phyloP scores from a whole-genome alignment of 768 basidiomycete species.

The Botryobasidium botryosum region DNA sequence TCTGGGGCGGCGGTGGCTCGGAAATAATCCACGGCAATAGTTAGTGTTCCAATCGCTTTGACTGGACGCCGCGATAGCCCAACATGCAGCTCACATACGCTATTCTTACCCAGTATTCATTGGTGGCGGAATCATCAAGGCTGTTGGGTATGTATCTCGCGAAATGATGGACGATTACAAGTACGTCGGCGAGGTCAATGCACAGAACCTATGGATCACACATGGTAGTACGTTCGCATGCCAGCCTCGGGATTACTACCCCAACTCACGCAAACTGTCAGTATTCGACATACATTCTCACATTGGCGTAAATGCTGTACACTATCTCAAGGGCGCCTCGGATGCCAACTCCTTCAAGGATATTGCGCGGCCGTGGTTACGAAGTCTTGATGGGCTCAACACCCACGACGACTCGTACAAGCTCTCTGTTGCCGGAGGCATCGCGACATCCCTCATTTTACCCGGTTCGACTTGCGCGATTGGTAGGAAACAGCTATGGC shows the following conservation, averaged over 20 bases:
- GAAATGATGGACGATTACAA: too few relatives aligned
- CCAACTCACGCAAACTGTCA: too few relatives aligned
- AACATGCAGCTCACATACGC: too few relatives aligned
- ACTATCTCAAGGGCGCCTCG: slow-evolving; percentile 29
- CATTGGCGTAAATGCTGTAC: slow-evolving; percentile 51
- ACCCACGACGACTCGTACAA: slow-evolving; percentile 64
- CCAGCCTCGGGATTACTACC: too few relatives aligned
- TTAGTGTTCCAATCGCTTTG: too few relatives aligned
- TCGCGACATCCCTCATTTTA: slow-evolving; percentile 68
- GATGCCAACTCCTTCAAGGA: slow-evolving; percentile 53
- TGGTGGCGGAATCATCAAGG: slow-evolving; percentile 48
- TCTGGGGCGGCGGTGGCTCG: slow-evolving; percentile 55
- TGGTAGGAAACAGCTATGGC: slow-evolving; percentile 1
- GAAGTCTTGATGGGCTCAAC: slow-evolving; percentile 71
- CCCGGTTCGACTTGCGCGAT: slow-evolving; percentile 35
- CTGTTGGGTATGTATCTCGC: slow-evolving; percentile 32
- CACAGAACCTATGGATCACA: too few relatives aligned
- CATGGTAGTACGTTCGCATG: too few relatives aligned
- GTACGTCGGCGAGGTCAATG: slow-evolving; percentile 26
- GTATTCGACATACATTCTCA: slow-evolving; percentile 62
- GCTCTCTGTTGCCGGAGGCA: slow-evolving; percentile 68
- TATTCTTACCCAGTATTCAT: slow-evolving; percentile 40
- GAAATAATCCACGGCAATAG: too few relatives aligned
- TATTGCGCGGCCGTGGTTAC: slow-evolving; percentile 54
- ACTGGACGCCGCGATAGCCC: too few relatives aligned